Conservation (phyloP, 2,329 filamentous ascomycete species). For the Fusarium drepaniforme region DNA sequence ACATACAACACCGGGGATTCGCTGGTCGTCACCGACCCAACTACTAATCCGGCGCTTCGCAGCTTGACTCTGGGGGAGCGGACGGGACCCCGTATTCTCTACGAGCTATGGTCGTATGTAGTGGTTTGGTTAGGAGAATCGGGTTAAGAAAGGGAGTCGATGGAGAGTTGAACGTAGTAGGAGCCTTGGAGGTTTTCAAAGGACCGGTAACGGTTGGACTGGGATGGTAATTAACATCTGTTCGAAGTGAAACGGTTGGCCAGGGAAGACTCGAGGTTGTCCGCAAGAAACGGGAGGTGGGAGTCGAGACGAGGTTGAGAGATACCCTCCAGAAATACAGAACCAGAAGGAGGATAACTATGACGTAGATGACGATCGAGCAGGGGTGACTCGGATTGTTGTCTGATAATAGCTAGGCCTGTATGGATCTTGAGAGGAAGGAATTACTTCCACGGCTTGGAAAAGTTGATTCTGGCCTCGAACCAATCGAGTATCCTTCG, state of each 20-base stretch:
- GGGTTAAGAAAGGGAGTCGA: neutral
- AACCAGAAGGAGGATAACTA: neutral
- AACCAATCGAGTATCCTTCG: neutral
- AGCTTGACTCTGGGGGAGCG: neutral
- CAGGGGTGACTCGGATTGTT: rapidly evolving
- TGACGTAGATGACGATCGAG: neutral
- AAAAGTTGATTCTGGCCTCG: neutral
- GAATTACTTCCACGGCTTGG: no score
- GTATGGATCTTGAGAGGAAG: neutral
- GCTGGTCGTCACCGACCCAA: conserved; percentile 2
- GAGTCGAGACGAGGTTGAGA: neutral
- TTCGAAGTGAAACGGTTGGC: neutral
- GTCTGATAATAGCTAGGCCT: neutral
- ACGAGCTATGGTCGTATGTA: neutral
- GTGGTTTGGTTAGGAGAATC: neutral
- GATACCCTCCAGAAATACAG: neutral
- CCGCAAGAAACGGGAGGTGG: neutral
- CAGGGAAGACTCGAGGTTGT: no score
- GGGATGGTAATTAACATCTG: neutral
- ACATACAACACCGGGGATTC: neutral
- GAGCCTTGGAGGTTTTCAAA: neutral
- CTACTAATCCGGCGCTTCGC: conserved; percentile 1
- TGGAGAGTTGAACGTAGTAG: neutral
- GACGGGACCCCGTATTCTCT: conserved; percentile 1
- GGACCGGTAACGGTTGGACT: neutral